phyloP scores from a whole-genome alignment of 208 protist species.

The Porcisia hertigi region DNA sequence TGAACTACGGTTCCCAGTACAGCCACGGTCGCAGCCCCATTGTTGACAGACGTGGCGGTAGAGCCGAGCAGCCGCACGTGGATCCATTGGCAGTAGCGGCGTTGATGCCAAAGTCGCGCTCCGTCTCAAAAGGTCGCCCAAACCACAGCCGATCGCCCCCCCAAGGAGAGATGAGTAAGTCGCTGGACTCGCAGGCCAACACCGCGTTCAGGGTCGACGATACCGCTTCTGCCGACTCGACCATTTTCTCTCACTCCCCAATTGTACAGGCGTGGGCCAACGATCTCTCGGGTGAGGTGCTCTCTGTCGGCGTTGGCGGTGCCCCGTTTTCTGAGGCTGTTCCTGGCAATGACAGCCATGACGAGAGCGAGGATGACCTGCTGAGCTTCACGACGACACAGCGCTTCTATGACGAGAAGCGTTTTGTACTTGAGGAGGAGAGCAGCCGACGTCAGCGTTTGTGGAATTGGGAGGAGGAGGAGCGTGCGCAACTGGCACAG shows the following conservation, averaged over 20 bases:
- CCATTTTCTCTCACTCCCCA: constrained; percentile 13
- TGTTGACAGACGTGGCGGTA: neutral
- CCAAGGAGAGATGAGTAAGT: neutral
- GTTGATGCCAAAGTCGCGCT: neutral
- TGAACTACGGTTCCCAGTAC: neutral
- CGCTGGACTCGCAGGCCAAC: neutral
- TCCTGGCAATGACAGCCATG: constrained; percentile 7
- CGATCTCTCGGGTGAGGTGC: constrained; percentile 12
- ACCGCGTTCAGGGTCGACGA: neutral
- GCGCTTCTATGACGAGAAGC: constrained; percentile 70
- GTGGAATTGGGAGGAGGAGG: constrained; percentile 79
- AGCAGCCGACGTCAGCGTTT: constrained; percentile 57
- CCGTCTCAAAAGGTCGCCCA: neutral
- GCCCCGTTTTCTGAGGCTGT: constrained; percentile 1
- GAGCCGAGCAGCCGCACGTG: constrained; percentile 6
- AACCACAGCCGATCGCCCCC: neutral
- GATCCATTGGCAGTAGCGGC: constrained; percentile 2
- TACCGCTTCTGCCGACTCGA: constrained; percentile 2
- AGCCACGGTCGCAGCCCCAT: neutral
- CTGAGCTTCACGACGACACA: constrained; percentile 78
- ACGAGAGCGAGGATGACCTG: constrained; percentile 37
- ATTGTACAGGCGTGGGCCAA: constrained; percentile 10
- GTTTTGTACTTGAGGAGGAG: constrained; percentile 60
- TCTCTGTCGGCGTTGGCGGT: neutral
- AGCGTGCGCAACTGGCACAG: constrained; percentile 42